Conservation (phyloP, 495 filamentous ascomycete genomes). For the Neurospora sp. region DNA sequence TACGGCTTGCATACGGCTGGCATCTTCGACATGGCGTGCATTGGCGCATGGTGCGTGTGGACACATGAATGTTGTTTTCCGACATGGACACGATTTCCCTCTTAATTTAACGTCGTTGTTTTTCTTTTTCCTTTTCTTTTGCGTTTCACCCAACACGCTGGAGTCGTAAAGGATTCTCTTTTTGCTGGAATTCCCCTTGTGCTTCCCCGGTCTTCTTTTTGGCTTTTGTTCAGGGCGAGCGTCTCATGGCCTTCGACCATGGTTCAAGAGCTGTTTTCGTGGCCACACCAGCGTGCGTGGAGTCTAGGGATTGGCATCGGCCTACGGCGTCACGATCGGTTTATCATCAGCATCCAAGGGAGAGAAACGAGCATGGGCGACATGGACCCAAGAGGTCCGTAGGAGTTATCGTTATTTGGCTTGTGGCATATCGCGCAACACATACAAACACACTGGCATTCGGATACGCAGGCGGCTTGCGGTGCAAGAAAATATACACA, state of each 20-base stretch:
- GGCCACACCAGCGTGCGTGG: neutral
- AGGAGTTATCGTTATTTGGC: neutral
- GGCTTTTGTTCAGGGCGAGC: conserved; percentile 4
- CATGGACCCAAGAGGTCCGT: neutral
- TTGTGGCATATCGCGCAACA: neutral
- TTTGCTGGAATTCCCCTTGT: conserved; percentile 6
- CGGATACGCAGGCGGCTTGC: neutral
- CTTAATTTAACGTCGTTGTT: conserved; percentile 4
- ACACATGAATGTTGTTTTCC: conserved; percentile 7
- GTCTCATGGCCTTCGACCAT: conserved; percentile 15
- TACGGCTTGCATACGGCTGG: conserved; percentile 6
- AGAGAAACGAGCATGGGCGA: neutral
- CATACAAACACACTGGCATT: neutral
- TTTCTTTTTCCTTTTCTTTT: conserved; percentile 7
- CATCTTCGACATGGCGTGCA: conserved; percentile 9
- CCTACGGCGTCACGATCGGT: conserved; percentile 1
- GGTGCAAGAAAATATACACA: neutral
- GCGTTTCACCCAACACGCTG: conserved; percentile 3
- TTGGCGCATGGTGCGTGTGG: conserved; percentile 11
- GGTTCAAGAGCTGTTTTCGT: conserved; percentile 5
- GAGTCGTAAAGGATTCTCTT: conserved; percentile 10
- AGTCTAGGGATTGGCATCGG: neutral
- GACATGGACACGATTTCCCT: conserved; percentile 12
- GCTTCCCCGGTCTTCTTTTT: conserved; percentile 10
- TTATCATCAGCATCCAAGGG: neutral